Evolutionary conservation across 139 green algal species (phyloP).

Genomic region (Chlorella ohadii): DNA sequence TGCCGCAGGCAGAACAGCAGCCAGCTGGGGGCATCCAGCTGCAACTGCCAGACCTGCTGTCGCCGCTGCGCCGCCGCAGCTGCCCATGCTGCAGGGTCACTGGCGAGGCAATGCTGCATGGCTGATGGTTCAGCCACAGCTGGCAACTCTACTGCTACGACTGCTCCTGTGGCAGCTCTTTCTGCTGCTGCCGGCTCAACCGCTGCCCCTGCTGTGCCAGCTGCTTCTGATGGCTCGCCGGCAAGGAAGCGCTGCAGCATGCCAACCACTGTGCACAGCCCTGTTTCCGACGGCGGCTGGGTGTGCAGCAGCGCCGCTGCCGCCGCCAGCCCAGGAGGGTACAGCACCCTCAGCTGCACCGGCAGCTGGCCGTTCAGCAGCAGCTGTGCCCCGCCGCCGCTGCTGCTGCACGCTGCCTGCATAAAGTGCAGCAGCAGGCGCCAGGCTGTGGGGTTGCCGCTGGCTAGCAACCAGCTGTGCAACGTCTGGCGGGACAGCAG

Average conservation of each 20-base stretch:
- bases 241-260: neutral
- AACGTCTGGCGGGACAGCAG: conserved; percentile 3
- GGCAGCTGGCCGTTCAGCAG: neutral
- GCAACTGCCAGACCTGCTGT: conserved; percentile 6
- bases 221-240: neutral
- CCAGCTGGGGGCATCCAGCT: conserved; percentile 17
- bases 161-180: no score
- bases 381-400: neutral
- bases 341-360: neutral
- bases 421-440: conserved; percentile 26
- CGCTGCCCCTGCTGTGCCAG: neutral
- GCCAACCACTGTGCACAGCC: neutral
- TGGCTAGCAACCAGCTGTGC: conserved; percentile 35
- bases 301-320: conserved; percentile 5
- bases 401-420: neutral
- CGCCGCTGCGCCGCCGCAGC: neutral
- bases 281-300: neutral
- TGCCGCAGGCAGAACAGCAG: conserved; percentile 8
- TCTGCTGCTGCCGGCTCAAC: neutral
- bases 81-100: no score
- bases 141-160: neutral
- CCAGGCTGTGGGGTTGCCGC: conserved; percentile 30
- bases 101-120: no score
- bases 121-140: neutral
- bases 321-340: neutral